phyloP scores from a whole-genome alignment of 768 basidiomycete species.

The Pulveroboletus sp. region DNA sequence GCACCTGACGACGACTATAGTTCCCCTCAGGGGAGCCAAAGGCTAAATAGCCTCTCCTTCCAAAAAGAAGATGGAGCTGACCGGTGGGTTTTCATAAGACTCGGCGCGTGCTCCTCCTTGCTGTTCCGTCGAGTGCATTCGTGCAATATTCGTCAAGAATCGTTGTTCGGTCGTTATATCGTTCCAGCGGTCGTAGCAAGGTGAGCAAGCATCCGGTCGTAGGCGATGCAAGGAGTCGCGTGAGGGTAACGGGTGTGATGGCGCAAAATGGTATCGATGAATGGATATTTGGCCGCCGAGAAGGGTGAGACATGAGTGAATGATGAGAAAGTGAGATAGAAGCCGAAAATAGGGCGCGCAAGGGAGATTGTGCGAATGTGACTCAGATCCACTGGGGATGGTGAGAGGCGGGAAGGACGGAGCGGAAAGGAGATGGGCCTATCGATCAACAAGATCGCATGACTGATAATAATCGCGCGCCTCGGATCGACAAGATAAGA shows the following conservation, averaged over 20 bases:
- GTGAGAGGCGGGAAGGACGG: slow-evolving; percentile 17
- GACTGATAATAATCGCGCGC: slow-evolving; percentile 27
- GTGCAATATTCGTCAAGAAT: slow-evolving; percentile 37
- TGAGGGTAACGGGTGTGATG: slow-evolving; percentile 17
- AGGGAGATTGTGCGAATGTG: slow-evolving; percentile 26
- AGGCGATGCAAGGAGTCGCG: slow-evolving; percentile 11
- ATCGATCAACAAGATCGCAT: slow-evolving; percentile 46
- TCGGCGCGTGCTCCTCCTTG: slow-evolving; percentile 23
- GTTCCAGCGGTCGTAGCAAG: slow-evolving; percentile 33
- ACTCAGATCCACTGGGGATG: slow-evolving; percentile 28
- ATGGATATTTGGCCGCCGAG: slow-evolving; percentile 25
- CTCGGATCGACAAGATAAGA: slow-evolving; percentile 34
- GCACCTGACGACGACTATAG: slow-evolving; percentile 25
- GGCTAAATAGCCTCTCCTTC: slow-evolving; percentile 6
- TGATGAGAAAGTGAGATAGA: slow-evolving; percentile 19
- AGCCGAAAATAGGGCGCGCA: slow-evolving; percentile 15
- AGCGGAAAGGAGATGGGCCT: slow-evolving; percentile 28
- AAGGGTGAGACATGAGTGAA: slow-evolving; percentile 19
- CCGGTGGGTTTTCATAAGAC: slow-evolving; percentile 18
- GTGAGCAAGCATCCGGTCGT: slow-evolving; percentile 19
- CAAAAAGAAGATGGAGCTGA: slow-evolving; percentile 15
- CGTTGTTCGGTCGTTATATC: slow-evolving; percentile 31
- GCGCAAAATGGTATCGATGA: slow-evolving; percentile 21
- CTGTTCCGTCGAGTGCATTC: slow-evolving; percentile 29
- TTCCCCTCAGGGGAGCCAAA: slow-evolving; percentile 23